phyloP scores from a whole-genome alignment of 805 yeast genomes.

The Saccharomyces paradoxus region DNA sequence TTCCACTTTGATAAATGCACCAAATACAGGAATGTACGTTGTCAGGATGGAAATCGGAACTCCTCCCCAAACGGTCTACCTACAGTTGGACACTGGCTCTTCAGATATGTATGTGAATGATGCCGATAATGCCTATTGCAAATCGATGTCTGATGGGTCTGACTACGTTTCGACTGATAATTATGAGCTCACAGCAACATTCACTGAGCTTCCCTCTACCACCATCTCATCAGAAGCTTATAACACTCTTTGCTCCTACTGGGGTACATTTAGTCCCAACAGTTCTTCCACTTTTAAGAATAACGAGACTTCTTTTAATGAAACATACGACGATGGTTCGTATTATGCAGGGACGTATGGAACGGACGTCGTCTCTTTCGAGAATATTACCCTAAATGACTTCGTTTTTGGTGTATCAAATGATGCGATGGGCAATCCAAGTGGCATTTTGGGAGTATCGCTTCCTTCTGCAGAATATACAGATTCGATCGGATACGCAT shows the following conservation, averaged over 20 bases:
- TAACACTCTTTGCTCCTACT: slow-evolving; percentile 15
- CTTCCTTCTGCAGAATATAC: slow-evolving; percentile 50
- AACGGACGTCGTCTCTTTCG: slow-evolving; percentile 49
- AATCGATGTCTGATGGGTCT: slow-evolving; percentile 2
- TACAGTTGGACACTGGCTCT: slow-evolving; percentile 43
- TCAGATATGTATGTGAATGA: slow-evolving; percentile 43
- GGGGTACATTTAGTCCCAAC: slow-evolving; percentile 12
- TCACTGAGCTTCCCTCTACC: not conserved
- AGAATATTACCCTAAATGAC: slow-evolving; percentile 39
- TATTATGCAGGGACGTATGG: slow-evolving; percentile 37
- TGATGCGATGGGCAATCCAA: slow-evolving; percentile 42
- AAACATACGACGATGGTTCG: slow-evolving; percentile 44
- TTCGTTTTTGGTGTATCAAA: slow-evolving; percentile 69
- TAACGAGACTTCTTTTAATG: slow-evolving; percentile 31
- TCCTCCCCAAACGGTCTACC: slow-evolving; percentile 35
- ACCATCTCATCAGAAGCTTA: slow-evolving; percentile 7
- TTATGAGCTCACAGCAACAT: slow-evolving; percentile 3
- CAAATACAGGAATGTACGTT: not conserved
- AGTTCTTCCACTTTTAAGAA: slow-evolving; percentile 13
- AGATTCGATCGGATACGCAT: slow-evolving; percentile 12
- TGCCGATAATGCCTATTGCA: slow-evolving; percentile 27
- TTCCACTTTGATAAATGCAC: not conserved
- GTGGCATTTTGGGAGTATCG: slow-evolving; percentile 65
- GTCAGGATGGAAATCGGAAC: slow-evolving; percentile 35
- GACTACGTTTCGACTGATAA: not conserved